Evolutionary conservation across 192 early-diverging fungal genomes (phyloP), one percentile per base, ranked within the genome.

Genomic region (Gonapodya prolifera): DNA sequence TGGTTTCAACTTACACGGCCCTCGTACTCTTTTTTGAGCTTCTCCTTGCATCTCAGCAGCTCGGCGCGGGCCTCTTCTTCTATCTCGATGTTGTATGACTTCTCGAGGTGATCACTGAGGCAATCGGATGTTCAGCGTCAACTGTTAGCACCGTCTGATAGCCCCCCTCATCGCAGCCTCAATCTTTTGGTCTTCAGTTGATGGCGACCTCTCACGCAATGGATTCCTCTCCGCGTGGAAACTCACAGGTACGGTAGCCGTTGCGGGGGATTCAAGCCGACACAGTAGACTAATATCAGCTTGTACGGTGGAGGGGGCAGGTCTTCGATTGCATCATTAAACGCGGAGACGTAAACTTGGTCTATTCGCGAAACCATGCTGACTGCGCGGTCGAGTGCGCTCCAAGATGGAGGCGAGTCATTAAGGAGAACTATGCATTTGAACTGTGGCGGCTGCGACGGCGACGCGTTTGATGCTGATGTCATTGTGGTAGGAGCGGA

Each of bases 31-130:
- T 18, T 32, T 23, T 61, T 61, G 18, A 73, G 71, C 71, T 32
- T 73, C 18, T 73, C 71, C 31, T 73, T 73, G 31, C 71, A 73
- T 29, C 28, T 32, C 71, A 16, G 28, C 28, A 73, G 13, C 29
- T 73, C 71, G 16, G 28, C 28, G 8, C 32, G 28, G 2, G 71
- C 71, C 71, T 73, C 32, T 32, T 18, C 18, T 32, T 73, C 28
- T 30, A 73, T 73, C 31, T 73, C 71, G 28, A 73, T 18, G 71
- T 73, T 73, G 8, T 18, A 18, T 8, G 71, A 18, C 71, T 73
- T 73, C 28, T 73, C 71, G 71, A 73, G 71, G 71, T 73, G 71
- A 29, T 73, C 71, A 61, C 45, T 61, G 45, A 61, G 45, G 45
- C 8, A 23, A 61, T 61, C 23, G 45, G 45, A 61, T 23, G 45